Evolutionary conservation across 164 flowering plant genomes (phyloP).

Genomic region (Amborella trichopoda): DNA sequence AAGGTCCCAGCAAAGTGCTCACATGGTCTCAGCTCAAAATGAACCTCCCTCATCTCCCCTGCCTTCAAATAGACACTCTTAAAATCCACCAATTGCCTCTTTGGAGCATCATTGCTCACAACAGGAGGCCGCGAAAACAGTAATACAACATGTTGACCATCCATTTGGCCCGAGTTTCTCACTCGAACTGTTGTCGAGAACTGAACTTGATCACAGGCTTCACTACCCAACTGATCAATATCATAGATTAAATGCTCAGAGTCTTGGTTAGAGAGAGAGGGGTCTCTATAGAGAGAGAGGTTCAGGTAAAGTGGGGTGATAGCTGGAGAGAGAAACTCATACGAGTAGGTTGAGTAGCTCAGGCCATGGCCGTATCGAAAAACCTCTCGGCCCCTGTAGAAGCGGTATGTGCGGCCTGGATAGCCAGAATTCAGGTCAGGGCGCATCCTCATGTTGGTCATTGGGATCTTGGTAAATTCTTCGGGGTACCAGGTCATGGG

Average conservation of each 20-base stretch:
- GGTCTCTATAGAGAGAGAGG: slow-evolving; percentile 3
- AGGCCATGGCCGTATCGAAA: slow-evolving; percentile 74
- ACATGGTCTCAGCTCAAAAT: slow-evolving; percentile 54
- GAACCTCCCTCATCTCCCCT: slow-evolving; percentile 33
- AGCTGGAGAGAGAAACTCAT: slow-evolving; percentile 27
- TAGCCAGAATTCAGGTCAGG: slow-evolving; percentile 40
- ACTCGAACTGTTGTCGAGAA: slow-evolving; percentile 36
- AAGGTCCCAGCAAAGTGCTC: slow-evolving; percentile 56
- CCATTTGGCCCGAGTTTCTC: slow-evolving; percentile 52
- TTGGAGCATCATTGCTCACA: slow-evolving; percentile 24
- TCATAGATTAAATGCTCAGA: slow-evolving; percentile 12
- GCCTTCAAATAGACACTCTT: slow-evolving; percentile 37
- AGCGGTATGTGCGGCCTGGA: slow-evolving; percentile 84
- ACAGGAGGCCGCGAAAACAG: slow-evolving; percentile 26
- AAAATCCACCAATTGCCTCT: slow-evolving; percentile 61
- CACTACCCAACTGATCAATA: slow-evolving; percentile 30
- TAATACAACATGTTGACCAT: slow-evolving; percentile 64
- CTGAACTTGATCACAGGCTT: slow-evolving; percentile 32
- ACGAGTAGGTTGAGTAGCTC: slow-evolving; percentile 58
- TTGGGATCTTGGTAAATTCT: slow-evolving; percentile 45
- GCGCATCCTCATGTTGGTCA: slow-evolving; percentile 94
- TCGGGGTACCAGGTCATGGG: slow-evolving; percentile 92
- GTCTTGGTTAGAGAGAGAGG: neutral
- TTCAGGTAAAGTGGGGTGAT: slow-evolving; percentile 27
- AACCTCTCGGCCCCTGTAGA: slow-evolving; percentile 53